Evolutionary conservation across 805 yeast genomes (phyloP).

Genomic region (Cyberlindnera xishuangbannaensis): DNA sequence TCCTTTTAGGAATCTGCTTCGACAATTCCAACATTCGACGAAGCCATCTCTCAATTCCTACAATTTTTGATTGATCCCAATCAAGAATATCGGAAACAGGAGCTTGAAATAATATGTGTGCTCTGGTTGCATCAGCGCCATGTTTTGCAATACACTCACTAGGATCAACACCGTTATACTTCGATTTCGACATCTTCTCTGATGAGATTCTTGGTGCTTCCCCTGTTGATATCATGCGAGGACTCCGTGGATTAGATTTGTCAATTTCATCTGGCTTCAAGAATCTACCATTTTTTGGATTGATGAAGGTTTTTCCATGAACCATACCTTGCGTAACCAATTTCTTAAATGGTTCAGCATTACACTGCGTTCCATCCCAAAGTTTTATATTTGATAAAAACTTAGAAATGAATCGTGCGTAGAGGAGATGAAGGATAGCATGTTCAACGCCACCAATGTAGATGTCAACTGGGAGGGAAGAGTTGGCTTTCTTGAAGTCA

Average conservation of each 20-base stretch:
- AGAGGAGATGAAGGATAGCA: conserved; percentile 86
- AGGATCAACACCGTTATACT: conserved; percentile 93
- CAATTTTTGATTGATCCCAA: conserved; percentile 88
- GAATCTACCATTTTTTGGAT: conserved; percentile 69
- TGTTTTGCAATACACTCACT: conserved; percentile 61
- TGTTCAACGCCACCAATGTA: conserved; percentile 97
- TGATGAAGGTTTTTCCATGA: conserved; percentile 77
- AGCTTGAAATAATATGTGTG: conserved; percentile 88
- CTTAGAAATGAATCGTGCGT: conserved; percentile 81
- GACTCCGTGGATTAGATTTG: conserved; percentile 32
- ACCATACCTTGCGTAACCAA: conserved; percentile 98
- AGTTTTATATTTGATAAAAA: conserved; percentile 60
- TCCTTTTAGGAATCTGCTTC: conserved; percentile 12
- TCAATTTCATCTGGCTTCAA: conserved; percentile 75
- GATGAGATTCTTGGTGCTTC: conserved; percentile 47
- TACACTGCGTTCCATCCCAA: conserved; percentile 55
- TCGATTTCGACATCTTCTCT: conserved; percentile 97
- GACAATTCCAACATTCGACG: conserved; percentile 40
- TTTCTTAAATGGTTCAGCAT: conserved; percentile 76
- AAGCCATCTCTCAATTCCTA: conserved; percentile 87
- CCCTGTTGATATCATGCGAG: conserved; percentile 46
- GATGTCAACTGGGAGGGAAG: conserved; percentile 75
- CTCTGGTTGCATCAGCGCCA: conserved; percentile 94
- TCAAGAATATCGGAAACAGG: conserved; percentile 75
- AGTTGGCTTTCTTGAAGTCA: conserved; percentile 39